Base-by-base conservation (phyloP, 2,329 filamentous ascomycete species). In the Exophiala xenobiotica region DNA sequence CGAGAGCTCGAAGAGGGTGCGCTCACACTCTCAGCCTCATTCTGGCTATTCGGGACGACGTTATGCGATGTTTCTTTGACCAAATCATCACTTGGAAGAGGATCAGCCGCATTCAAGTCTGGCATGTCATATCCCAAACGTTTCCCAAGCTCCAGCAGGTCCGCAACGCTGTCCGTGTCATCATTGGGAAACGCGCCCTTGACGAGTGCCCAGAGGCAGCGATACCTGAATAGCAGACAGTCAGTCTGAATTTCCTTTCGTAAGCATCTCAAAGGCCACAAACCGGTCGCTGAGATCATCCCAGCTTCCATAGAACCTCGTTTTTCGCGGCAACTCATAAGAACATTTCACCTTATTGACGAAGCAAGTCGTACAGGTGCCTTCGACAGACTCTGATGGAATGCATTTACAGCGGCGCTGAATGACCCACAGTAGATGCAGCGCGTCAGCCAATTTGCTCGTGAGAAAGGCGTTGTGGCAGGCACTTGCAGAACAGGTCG, bases 261-360 rank as follows among this genome's bases (percentile, higher is more conserved):
- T 24, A 26, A 22, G 18, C 22, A 23, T 9, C 12, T 22, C 23
- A 26, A 1, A 33, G 16, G 22, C 39, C 3, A 9, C 39, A 23
- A 12, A 42, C 39, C 39, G 39, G 16, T 26, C 22, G 23, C 39
- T 42, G 8, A 42, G 12, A 26, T 42, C 39, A 42, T 42, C 39
- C 39, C 18, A 22, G 39, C 39, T 42, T 42, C 39, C 39, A 26
- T 42, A 42, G 22, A 42, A 42, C 14, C 39, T 42, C n/a, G 39
- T 42, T n/a, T 42, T 42, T 16, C 39, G 8, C 19, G 39, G 39
- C 39, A 42, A 26, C n/a, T 42, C 22, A 24, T 23, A 42, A 3
- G 39, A 42, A 20, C 39, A 42, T 24, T 24, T 22, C 39, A 42
- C 39, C n/a, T 26, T 26, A 16, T 16, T 26, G 8, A 20, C 39